Percentiles rank a stretch among this genome's conserved stretches.
Conservation (phyloP, 2,329 filamentous ascomycete genomes). For the Microdochium paspali region DNA sequence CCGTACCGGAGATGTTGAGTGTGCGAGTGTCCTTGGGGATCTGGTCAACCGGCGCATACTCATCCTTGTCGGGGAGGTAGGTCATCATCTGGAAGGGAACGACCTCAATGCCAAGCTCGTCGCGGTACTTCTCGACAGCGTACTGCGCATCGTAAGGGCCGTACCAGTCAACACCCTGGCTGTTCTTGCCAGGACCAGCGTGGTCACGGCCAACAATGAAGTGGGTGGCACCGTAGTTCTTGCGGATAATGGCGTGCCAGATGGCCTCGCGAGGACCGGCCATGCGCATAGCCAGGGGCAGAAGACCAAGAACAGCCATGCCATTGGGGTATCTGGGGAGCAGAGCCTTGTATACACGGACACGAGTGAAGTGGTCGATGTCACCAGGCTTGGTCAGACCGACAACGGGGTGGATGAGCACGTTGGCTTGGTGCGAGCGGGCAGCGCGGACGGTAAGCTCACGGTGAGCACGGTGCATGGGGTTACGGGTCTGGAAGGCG, state of each 20-base stretch:
- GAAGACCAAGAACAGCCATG: slow-evolving; percentile 92
- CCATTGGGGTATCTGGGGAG: slow-evolving; percentile 96
- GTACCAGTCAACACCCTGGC: slow-evolving; percentile 93
- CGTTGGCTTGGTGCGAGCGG: slow-evolving; percentile 91
- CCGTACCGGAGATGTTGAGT: slow-evolving; percentile 77
- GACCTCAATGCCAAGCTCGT: slow-evolving; percentile 96
- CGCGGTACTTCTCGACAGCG: slow-evolving; percentile 90
- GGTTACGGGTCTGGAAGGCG: slow-evolving; percentile 98
- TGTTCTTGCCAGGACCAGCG: slow-evolving; percentile 96
- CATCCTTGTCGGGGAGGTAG: slow-evolving; percentile 92
- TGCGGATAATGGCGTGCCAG: slow-evolving; percentile 99
- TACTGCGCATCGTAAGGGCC: slow-evolving; percentile 96
- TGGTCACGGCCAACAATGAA: slow-evolving; percentile 99
- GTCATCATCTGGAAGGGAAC: slow-evolving; percentile 99
- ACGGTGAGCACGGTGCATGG: slow-evolving; percentile 97
- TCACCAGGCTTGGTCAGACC: slow-evolving; percentile 98
- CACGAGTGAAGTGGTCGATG: slow-evolving; percentile 99
- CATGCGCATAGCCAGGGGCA: slow-evolving; percentile 98
- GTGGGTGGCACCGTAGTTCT: slow-evolving; percentile 98
- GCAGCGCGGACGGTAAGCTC: slow-evolving; percentile 96
- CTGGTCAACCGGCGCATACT: slow-evolving; percentile 90
- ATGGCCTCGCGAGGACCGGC: slow-evolving; percentile 95
- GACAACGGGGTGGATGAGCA: slow-evolving; percentile 97
- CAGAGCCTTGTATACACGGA: slow-evolving; percentile 96
- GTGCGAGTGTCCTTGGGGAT: slow-evolving; percentile 78